phyloP scores from a whole-genome alignment of 306 rosid genomes.

The Mimosa bimucronata region DNA sequence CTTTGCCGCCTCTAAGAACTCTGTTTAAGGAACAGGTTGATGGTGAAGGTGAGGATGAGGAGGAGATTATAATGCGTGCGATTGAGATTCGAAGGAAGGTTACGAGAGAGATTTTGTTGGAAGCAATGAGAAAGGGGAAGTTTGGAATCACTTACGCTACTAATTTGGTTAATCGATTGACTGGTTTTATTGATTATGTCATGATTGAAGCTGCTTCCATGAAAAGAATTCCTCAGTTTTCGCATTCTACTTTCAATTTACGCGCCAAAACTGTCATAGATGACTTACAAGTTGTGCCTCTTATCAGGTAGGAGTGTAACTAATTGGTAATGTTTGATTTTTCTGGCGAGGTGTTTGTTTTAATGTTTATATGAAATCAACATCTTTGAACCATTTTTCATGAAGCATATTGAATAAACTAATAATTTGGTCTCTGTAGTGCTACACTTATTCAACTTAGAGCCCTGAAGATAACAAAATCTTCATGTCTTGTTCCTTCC shows the following conservation, averaged over 20 bases:
- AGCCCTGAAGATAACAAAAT: not conserved
- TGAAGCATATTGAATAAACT: not conserved
- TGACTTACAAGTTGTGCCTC: conserved; percentile 75
- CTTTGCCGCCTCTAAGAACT: conserved; percentile 59
- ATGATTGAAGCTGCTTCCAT: conserved; percentile 87
- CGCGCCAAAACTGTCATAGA: conserved; percentile 81
- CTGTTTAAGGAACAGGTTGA: conserved; percentile 40
- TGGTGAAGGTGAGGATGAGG: conserved; percentile 30
- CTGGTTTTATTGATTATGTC: conserved; percentile 66
- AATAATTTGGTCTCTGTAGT: not conserved
- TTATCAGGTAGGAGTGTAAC: conserved; percentile 59
- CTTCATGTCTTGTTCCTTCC: not conserved
- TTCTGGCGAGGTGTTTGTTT: conserved; percentile 42
- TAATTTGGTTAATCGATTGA: conserved; percentile 56
- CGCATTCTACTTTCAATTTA: conserved; percentile 64
- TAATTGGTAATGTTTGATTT: conserved; percentile 6
- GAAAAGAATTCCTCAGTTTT: conserved; percentile 70
- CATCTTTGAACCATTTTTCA: not conserved
- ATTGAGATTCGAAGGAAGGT: conserved; percentile 86
- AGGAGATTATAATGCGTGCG: conserved; percentile 74
- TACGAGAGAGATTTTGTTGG: conserved; percentile 73
- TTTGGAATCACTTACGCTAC: conserved; percentile 78
- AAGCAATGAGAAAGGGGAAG: conserved; percentile 74
- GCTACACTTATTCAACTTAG: not conserved
- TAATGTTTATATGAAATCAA: conserved; percentile 23